Percentiles rank a stretch among this genome's conserved stretches.
Conservation (phyloP, 805 yeast genomes). For the Suhomyces sp. region DNA sequence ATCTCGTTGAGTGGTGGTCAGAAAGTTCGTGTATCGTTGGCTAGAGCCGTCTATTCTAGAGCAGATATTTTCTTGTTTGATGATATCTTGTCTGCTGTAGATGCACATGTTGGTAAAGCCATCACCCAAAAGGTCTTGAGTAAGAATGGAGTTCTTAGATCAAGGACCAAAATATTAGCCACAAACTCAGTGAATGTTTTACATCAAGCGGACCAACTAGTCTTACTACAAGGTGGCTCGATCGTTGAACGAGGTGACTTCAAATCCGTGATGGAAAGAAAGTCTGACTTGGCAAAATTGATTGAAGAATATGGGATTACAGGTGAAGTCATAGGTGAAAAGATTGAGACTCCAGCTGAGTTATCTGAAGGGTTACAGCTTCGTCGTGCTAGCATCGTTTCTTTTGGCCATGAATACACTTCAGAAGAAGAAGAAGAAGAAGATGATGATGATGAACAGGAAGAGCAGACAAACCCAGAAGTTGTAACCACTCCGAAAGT, state of each 20-base stretch:
- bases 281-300: constrained; percentile 34
- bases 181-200: constrained; percentile 25
- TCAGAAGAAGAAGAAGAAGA: constrained; percentile 18
- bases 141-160: constrained; percentile 19
- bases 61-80: constrained; percentile 27
- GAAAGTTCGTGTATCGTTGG: constrained; percentile 27
- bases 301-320: constrained; percentile 31
- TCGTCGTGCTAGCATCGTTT: no score
- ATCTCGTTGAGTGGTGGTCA: constrained; percentile 31
- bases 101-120: constrained; percentile 27
- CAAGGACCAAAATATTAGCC: constrained; percentile 26
- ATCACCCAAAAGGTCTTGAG: constrained; percentile 24
- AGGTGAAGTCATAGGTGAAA: no score
- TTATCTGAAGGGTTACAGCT: constrained; percentile 11
- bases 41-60: constrained; percentile 27
- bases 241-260: constrained; percentile 59
- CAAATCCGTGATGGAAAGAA: constrained; percentile 44
- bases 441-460: constrained; percentile 20
- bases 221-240: constrained; percentile 52
- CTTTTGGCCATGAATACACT: constrained; percentile 21
- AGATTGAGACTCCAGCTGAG: constrained; percentile 9
- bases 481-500: constrained; percentile 27
- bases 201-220: constrained; percentile 55
- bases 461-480: no score
- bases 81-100: constrained; percentile 28